These are phyloP conservation scores for Chalaropsis ovoidea DNA, from an alignment of 2,329 filamentous ascomycete genomes.

Conservation along the genomic window DNA sequence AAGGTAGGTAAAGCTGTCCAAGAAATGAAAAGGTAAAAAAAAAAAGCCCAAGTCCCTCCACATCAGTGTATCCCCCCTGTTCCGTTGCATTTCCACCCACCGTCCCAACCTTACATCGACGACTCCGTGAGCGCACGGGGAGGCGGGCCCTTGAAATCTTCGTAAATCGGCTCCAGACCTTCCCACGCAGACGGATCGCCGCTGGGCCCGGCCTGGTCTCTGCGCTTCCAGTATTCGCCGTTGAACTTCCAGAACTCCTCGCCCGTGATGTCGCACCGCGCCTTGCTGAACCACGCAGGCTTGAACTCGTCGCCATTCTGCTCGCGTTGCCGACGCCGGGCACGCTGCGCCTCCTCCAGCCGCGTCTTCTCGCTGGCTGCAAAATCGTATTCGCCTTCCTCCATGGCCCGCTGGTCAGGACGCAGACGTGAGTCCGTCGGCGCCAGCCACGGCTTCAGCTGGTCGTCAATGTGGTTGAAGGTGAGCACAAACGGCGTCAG, in stretches of 20 bases:
- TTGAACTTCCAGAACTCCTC: constrained; percentile 86
- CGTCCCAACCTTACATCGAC: constrained; percentile 18
- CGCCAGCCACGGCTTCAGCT: constrained; percentile 64
- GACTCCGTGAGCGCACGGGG: constrained; percentile 20
- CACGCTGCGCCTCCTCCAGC: constrained; percentile 82
- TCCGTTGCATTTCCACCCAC: not conserved
- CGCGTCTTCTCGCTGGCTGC: constrained; percentile 90
- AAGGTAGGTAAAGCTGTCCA: not conserved
- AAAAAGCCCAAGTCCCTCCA: not conserved
- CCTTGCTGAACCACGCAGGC: constrained; percentile 76
- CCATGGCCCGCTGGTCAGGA: constrained; percentile 95
- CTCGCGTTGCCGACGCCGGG: constrained; percentile 63
- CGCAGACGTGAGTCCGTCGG: constrained; percentile 89
- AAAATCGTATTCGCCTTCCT: constrained; percentile 92
- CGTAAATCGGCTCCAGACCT: constrained; percentile 65
- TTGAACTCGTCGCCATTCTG: constrained; percentile 67
- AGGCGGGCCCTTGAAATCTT: constrained; percentile 29
- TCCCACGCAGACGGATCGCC: constrained; percentile 54
- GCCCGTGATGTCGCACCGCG: constrained; percentile 65
- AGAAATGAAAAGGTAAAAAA: constrained; percentile 11
- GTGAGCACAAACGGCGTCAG: constrained; percentile 92
- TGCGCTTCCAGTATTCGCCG: constrained; percentile 74
- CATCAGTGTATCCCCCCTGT: not conserved
- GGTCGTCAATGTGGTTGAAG: constrained; percentile 83
- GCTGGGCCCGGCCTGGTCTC: constrained; percentile 52